phyloP scores from a whole-genome alignment of 2,329 filamentous ascomycete species.

The Zasmidium cellare region DNA sequence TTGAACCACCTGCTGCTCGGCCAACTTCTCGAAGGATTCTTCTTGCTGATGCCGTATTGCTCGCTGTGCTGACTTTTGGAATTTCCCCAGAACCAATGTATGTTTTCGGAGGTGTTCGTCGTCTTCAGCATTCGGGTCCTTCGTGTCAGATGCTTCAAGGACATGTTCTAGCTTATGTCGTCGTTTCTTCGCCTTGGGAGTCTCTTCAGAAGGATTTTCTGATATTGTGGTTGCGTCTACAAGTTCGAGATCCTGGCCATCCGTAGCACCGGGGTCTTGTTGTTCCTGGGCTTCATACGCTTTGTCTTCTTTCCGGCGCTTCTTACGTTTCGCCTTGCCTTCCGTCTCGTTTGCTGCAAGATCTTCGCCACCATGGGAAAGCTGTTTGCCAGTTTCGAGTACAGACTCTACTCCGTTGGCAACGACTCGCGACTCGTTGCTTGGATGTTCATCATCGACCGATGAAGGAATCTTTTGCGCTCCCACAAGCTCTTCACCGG shows the following conservation, averaged over 20 bases:
- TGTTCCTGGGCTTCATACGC: neutral
- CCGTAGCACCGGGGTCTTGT: too few species aligned
- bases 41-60: slow-evolving; percentile 16
- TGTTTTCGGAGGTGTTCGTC: slow-evolving; percentile 33
- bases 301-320: neutral
- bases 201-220: neutral
- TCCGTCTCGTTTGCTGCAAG: slow-evolving; percentile 2
- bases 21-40: slow-evolving; percentile 16
- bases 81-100: slow-evolving; percentile 44
- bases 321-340: slow-evolving; percentile 6
- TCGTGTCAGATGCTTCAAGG: slow-evolving; percentile 24
- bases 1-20: slow-evolving; percentile 28
- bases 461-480: too few species aligned
- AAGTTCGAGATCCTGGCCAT: neutral
- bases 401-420: neutral
- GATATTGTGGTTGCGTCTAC: neutral
- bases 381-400: too few species aligned
- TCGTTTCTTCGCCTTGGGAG: slow-evolving; percentile 47
- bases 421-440: too few species aligned
- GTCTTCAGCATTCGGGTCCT: slow-evolving; percentile 33
- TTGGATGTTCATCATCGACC: too few species aligned
- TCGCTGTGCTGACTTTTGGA: slow-evolving; percentile 38
- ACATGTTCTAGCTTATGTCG: slow-evolving; percentile 43
- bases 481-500: too few species aligned
- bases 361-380: neutral